Evolutionary conservation across 73 alveolate species (phyloP).

Genomic region (Symbiodinium pilosum): DNA sequence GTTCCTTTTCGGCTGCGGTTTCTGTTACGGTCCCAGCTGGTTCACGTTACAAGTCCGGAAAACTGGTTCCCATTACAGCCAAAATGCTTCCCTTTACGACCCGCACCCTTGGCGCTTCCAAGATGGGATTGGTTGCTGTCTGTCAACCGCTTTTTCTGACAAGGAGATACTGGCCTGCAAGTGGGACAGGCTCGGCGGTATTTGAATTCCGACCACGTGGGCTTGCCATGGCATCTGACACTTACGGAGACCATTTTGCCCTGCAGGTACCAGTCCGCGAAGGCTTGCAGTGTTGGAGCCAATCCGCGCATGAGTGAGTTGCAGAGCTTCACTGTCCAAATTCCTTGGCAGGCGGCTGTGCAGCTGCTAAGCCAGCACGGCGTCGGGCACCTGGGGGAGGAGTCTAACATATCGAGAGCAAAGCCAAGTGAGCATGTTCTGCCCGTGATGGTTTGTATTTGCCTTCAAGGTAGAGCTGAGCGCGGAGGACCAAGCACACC

Average conservation of each 20-base stretch:
- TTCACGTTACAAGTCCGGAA: no score
- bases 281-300: neutral
- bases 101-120: no score
- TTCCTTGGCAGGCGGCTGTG: conserved; percentile 32
- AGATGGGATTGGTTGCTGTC: neutral
- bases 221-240: no score
- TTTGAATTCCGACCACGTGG: neutral
- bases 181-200: conserved; percentile 43
- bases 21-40: no score
- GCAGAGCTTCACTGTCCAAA: neutral
- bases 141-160: neutral
- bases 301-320: neutral
- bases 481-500: conserved; percentile 38
- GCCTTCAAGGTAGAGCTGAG: conserved; percentile 20
- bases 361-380: conserved; percentile 38
- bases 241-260: neutral
- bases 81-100: no score
- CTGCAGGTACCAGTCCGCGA: conserved; percentile 3
- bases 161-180: conserved; percentile 63
- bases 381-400: neutral
- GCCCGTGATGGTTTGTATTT: neutral
- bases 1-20: no score
- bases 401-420: neutral
- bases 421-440: neutral
- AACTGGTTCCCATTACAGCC: no score